Evolutionary conservation across 2,329 filamentous ascomycete species (phyloP), one percentile per base, ranked within the genome.

Genomic region (Fusarium begoniae): DNA sequence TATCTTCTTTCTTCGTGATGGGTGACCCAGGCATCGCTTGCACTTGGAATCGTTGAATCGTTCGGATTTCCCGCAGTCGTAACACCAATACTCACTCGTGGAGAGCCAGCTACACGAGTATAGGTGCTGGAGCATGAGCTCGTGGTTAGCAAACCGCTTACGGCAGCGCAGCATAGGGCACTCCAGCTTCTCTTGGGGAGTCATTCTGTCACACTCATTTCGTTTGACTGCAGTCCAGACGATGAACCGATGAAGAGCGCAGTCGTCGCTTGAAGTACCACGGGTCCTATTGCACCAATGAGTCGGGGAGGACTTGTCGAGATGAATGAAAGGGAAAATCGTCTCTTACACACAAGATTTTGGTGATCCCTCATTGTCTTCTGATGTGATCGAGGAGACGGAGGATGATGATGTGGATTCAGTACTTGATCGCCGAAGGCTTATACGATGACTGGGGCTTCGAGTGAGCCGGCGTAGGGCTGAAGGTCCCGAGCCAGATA

Each of bases 181-280:
- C 72, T 85, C 84, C 44, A 87, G 80, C 64, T 83, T 85, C 71
- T 89, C 85, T 74, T 83, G 83, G 30, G 82, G 77, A 14, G 83
- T 84, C 83, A 89, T 87, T 60, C 82, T 84, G 47, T 79, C 70
- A 60, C 83, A 87, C 37, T 81, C 83, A 79, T 89, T 90, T 75
- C 87, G 87, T 78, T 87, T 86, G 71, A 89, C 83, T 51, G 88
- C 88, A 40, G 84, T 85, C 88, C 88, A 90, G 58, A 87, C 86
- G 73, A 90, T 85, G 79, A 90, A 90, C 65, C 85, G 82, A 74
- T 89, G 84, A 50, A 86, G 82, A 26, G 85, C 85, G 76, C 88
- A 89, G 74, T 88, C 86, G 67, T 88, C 84, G 37, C 81, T 82
- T 17, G 83, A 80, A 28, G 83, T 84, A 53, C 85, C 83, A 69